These are phyloP conservation scores for Collybia mongolica DNA, from an alignment of 768 basidiomycete species.

Conservation along the genomic window DNA sequence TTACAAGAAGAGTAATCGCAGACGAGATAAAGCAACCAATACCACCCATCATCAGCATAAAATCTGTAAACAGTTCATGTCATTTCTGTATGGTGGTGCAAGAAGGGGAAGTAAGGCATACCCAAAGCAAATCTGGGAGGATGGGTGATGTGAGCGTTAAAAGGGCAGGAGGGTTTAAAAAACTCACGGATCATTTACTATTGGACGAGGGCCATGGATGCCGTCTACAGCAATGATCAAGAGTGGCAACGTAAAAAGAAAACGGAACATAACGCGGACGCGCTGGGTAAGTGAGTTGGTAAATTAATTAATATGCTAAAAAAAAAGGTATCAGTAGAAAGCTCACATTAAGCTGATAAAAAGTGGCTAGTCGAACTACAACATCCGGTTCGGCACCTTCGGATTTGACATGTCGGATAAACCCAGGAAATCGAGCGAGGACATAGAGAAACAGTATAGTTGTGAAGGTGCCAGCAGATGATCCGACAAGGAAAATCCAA, in stretches of 20 bases:
- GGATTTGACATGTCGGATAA: slow-evolving; percentile 66
- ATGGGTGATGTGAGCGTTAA: slow-evolving; percentile 14
- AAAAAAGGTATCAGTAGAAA: not conserved
- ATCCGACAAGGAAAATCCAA: slow-evolving; percentile 76
- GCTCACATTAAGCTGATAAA: slow-evolving; percentile 77
- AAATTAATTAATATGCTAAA: not conserved
- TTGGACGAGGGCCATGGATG: slow-evolving; percentile 43
- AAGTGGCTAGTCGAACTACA: slow-evolving; percentile 70
- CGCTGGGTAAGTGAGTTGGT: slow-evolving; percentile 36
- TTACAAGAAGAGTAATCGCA: slow-evolving; percentile 74
- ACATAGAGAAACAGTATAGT: slow-evolving; percentile 74
- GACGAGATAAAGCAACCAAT: slow-evolving; percentile 81
- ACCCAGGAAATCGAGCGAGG: slow-evolving; percentile 65
- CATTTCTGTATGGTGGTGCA: not conserved
- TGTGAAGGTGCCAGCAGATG: slow-evolving; percentile 62
- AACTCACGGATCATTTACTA: slow-evolving; percentile 59
- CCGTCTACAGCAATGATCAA: slow-evolving; percentile 68
- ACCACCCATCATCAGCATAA: slow-evolving; percentile 67
- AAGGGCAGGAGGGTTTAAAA: not conserved
- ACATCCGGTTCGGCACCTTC: slow-evolving; percentile 77
- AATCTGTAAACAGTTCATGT: slow-evolving; percentile 43
- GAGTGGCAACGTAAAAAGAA: slow-evolving; percentile 70
- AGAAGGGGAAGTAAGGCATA: slow-evolving; percentile 27
- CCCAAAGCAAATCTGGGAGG: slow-evolving; percentile 56
- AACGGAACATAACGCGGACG: slow-evolving; percentile 72